These are phyloP conservation scores for Dispira parvispora DNA, from an alignment of 192 early-diverging fungal species.

Conservation along the genomic window DNA sequence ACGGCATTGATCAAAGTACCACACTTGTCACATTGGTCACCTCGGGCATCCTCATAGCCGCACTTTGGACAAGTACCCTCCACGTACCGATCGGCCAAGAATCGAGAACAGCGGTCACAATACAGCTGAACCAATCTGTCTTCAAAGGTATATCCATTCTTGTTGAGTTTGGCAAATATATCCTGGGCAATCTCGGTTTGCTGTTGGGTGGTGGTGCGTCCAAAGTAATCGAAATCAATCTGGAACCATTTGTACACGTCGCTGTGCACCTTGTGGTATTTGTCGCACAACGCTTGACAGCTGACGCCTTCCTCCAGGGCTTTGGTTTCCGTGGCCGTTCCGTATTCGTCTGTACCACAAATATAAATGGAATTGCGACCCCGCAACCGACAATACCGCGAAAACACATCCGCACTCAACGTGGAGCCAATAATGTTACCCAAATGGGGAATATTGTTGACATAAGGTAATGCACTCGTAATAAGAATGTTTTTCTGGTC, in stretches of 20 bases:
- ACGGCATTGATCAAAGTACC: conserved; percentile 78
- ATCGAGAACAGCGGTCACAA: conserved; percentile 74
- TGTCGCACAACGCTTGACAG: conserved; percentile 90
- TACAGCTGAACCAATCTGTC: conserved; percentile 75
- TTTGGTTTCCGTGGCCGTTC: conserved; percentile 98
- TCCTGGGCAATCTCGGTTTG: conserved; percentile 91
- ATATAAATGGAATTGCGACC: conserved; percentile 83
- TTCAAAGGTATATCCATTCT: conserved; percentile 53
- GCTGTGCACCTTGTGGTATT: conserved; percentile 77
- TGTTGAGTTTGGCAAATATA: conserved; percentile 59
- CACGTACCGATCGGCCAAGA: conserved; percentile 95
- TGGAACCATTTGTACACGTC: conserved; percentile 90
- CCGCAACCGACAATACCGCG: conserved; percentile 79
- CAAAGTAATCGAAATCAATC: conserved; percentile 90
- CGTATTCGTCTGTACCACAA: conserved; percentile 98
- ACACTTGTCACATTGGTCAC: conserved; percentile 97
- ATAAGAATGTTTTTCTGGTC: conserved; percentile 81
- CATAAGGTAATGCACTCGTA: conserved; percentile 92
- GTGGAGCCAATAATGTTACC: conserved; percentile 99
- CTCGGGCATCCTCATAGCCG: conserved; percentile 78
- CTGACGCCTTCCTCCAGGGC: conserved; percentile 81
- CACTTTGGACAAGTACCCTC: conserved; percentile 92
- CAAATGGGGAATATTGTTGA: conserved; percentile 98
- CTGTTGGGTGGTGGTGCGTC: conserved; percentile 74
- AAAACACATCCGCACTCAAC: conserved; percentile 91